Percentiles rank a stretch among this genome's conserved stretches.
Conservation (phyloP, 345 rosid genomes). For the Eucalyptus cloeziana region DNA sequence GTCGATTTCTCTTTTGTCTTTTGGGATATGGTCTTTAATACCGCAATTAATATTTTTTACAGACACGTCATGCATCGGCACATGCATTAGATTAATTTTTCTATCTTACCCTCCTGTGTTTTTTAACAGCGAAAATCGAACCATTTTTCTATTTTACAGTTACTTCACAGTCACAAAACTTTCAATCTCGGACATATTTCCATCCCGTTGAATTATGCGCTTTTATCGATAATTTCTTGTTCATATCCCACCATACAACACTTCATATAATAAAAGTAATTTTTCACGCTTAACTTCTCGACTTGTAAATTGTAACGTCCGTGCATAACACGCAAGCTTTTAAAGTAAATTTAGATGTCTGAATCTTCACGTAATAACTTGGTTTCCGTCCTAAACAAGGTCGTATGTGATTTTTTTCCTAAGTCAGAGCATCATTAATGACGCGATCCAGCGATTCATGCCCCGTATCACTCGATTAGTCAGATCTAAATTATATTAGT, state of each 20-base stretch:
- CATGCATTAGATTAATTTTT: background rate
- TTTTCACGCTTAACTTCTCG: background rate
- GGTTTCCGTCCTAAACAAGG: accelerated
- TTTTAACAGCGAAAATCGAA: background rate
- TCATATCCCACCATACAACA: background rate
- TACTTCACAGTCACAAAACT: background rate
- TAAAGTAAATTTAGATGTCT: background rate
- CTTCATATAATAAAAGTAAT: accelerated
- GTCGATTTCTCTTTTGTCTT: background rate
- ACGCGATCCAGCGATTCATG: background rate
- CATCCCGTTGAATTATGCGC: background rate
- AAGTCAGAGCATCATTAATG: background rate
- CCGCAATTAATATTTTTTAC: background rate
- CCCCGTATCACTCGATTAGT: background rate
- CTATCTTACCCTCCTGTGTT: background rate
- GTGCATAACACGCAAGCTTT: background rate
- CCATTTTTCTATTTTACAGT: background rate
- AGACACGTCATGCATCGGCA: background rate
- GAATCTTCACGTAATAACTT: background rate
- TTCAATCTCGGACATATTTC: background rate
- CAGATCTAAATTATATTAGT: background rate
- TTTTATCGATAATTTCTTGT: background rate
- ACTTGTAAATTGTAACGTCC: accelerated
- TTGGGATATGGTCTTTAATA: background rate
- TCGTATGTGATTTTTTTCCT: background rate